phyloP scores from a whole-genome alignment of 768 basidiomycete genomes.

The Hypholoma fasciculare region DNA sequence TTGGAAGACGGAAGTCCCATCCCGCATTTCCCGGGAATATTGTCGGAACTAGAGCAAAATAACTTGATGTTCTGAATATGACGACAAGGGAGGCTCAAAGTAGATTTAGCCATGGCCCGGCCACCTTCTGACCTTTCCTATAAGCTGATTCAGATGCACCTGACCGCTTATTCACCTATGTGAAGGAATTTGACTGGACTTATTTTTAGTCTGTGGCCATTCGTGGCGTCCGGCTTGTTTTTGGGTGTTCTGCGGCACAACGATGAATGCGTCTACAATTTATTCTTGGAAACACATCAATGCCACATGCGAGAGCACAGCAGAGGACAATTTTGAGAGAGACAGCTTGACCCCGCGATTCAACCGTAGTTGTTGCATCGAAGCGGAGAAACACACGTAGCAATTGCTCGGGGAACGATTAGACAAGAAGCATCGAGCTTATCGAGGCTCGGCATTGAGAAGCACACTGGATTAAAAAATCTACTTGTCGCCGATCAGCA shows the following conservation, averaged over 20 bases:
- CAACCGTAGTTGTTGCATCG: conserved; percentile 20
- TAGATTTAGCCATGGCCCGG: conserved; percentile 1
- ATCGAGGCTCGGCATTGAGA: conserved; percentile 3
- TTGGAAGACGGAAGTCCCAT: not conserved
- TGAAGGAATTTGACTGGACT: not conserved
- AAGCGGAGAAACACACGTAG: conserved; percentile 14
- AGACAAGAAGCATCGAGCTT: conserved; percentile 5
- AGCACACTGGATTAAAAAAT: conserved; percentile 12
- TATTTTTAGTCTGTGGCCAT: not conserved
- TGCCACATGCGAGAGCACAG: conserved; percentile 9
- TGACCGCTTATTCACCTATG: not conserved
- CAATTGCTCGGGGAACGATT: conserved; percentile 14
- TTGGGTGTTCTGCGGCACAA: conserved; percentile 6
- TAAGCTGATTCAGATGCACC: not conserved
- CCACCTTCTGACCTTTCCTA: conserved; percentile 1
- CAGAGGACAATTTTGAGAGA: conserved; percentile 10
- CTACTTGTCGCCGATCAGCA: conserved; percentile 12
- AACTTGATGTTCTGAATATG: conserved; percentile 14
- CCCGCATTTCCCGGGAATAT: conserved; percentile 21
- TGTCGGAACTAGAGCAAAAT: conserved; percentile 14
- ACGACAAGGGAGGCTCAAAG: conserved; percentile 12
- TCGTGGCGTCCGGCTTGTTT: not conserved
- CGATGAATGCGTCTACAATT: not conserved
- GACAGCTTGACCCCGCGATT: conserved; percentile 21
- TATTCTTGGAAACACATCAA: conserved; percentile 18